Evolutionary conservation across 257 asterid genomes (phyloP), one percentile per base, ranked within the genome.

Genomic region (Rhazya stricta): DNA sequence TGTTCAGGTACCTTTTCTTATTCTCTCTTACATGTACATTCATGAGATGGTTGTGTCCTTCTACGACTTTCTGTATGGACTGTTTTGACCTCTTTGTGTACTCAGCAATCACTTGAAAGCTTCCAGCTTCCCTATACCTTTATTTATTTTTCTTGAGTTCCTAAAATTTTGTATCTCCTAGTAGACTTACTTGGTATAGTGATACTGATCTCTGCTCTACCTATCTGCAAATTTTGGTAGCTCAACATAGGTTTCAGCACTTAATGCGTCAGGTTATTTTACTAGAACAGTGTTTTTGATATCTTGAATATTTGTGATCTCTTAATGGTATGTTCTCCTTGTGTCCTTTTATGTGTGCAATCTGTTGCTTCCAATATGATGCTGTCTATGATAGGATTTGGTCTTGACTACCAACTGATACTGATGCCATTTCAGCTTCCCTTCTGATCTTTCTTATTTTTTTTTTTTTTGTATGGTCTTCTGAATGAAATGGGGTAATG

Each of bases 1-100:
- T 41, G 98, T 93, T 68, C 90, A 75, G 93, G 98, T 92, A 91
- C 18, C 71, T 69, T 73, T 57, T 68, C 65, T 70, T 50, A 7
- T 70, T 69, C 75, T 21, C 12, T 72, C 48, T 34, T 36, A 23
- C 29, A 60, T 77, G 50, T 74, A 13, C 16, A 46, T 67, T 18
- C 39, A 48, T 36, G 27, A 18, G 50, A 72, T 56, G 34, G 48
- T 13, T 23, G 48, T 36, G n/a, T 10, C 18, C 58, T 51, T 51
- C 27, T 13, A 19, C 29, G 21, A 37, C 25, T 21, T 65, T 65
- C n/a, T 41, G 15, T 37, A 37, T 37, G 48, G 50, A 11, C 8
- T 63, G 12, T 36, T 37, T 66, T 37, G 2, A 0, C 25, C 46
- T n/a, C 30, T 66, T 36, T 66, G n/a, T 37, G 12, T 66, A 21